phyloP scores from a whole-genome alignment of 2,329 filamentous ascomycete genomes.

The Penicillium sp. region DNA sequence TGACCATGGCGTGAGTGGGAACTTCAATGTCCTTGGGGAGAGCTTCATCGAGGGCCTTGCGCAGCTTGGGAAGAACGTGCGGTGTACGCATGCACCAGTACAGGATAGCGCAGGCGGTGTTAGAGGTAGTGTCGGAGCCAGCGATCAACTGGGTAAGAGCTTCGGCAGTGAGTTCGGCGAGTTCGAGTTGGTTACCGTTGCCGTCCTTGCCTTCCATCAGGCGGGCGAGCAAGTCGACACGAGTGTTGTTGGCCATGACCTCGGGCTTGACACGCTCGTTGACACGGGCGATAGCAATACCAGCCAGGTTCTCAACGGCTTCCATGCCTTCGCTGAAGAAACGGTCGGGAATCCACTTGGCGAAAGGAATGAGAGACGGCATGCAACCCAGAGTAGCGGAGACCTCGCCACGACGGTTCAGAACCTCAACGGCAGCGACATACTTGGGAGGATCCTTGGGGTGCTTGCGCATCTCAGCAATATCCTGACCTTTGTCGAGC shows the following conservation, averaged over 20 bases:
- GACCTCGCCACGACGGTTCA: conserved; percentile 86
- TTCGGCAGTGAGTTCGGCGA: conserved; percentile 82
- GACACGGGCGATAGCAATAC: conserved; percentile 84
- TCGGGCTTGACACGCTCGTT: conserved; percentile 71
- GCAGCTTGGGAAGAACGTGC: conserved; percentile 70
- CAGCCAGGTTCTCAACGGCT: conserved; percentile 78
- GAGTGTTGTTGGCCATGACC: conserved; percentile 59
- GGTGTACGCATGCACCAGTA: conserved; percentile 74
- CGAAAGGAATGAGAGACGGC: conserved; percentile 75
- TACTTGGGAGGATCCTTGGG: conserved; percentile 66
- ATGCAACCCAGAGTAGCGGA: conserved; percentile 76
- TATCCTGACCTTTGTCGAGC: conserved; percentile 73
- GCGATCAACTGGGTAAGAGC: conserved; percentile 84
- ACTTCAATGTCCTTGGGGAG: conserved; percentile 65
- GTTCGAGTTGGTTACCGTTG: conserved; percentile 71
- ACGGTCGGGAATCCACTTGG: conserved; percentile 75
- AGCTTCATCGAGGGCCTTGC: conserved; percentile 71
- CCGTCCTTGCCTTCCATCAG: conserved; percentile 86
- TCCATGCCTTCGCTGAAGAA: conserved; percentile 76
- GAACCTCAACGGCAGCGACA: conserved; percentile 79
- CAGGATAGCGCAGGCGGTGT: conserved; percentile 78
- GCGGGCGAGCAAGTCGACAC: conserved; percentile 77
- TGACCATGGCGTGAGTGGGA: conserved; percentile 71
- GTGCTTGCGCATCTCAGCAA: conserved; percentile 69
- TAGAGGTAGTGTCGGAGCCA: conserved; percentile 67